Evolutionary conservation across 768 basidiomycete species (phyloP), one percentile per base, ranked within the genome.

Genomic region (Xerocomellus chrysenteron): DNA sequence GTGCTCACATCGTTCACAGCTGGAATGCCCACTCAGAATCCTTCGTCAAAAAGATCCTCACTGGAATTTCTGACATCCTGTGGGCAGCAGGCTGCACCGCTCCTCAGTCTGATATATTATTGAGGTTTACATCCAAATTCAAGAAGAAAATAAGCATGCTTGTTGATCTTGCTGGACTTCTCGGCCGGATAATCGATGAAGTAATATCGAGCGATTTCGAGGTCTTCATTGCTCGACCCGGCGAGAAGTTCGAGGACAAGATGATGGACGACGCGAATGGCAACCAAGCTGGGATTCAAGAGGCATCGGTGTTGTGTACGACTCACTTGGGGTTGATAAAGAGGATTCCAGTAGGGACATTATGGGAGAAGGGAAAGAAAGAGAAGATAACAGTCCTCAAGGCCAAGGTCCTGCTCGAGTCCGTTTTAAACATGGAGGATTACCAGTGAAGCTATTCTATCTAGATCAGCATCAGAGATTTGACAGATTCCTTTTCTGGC

Each of bases 201-300:
- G 52, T 60, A 1, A 43, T 60, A 39, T 60, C 60, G 8, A 45
- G 57, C 26, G 60, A 61, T 36, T 61, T 59, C 24, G 60, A 55
- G 19, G 53, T 55, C 9, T 52, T 61, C 41, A 16, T 52, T 2
- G 40, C 48, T 21, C 14, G 4, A 6, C 57, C 60, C 28, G 50
- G 60, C 8, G 50, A 52, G 12, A 59, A 28, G 32, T 61, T 61
- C 21, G 45, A 47, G 28, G 48, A 26, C 3, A 48, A 43, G 46
- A 33, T 21, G 14, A 58, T 60, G 57, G 59, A 51, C 44, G 56
- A 57, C 6, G 16, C 42, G 13, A 52, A 54, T 30, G 56, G n/a
- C 3, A 36, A 14, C 16, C 50, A 28, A 13, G 36, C 19, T 11
- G 50, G 32, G 30, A 21, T 30, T 2, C 35, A 39, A 35, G 37